Conservation (phyloP, 1,284 basidiomycete species). For the Puccinia novopanici region DNA sequence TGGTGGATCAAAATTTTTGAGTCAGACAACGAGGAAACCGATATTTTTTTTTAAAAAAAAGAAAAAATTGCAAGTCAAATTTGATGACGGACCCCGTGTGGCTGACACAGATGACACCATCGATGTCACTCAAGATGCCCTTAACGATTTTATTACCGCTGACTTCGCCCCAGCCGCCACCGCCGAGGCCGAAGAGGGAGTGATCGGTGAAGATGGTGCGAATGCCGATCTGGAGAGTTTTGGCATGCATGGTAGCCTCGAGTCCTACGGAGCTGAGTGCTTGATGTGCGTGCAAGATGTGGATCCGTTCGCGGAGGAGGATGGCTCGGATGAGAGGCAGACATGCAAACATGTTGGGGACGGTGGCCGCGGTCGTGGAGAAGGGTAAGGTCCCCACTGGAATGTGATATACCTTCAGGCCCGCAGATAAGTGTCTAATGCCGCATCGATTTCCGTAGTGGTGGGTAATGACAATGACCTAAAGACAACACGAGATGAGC, state of each 20-base stretch:
- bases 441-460: constrained; percentile 84
- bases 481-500: background rate
- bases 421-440: constrained; percentile 78
- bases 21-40: background rate
- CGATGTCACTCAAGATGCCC: constrained; percentile 82
- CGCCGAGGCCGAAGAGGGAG: constrained; percentile 90
- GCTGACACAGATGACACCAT: constrained; percentile 93
- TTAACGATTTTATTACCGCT: constrained; percentile 88
- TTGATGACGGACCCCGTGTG: constrained; percentile 75
- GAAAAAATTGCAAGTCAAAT: background rate
- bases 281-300: constrained; percentile 89
- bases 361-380: constrained; percentile 67
- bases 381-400: constrained; percentile 79
- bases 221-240: constrained; percentile 60
- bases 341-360: constrained; percentile 91
- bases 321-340: constrained; percentile 88
- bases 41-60: background rate
- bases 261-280: constrained; percentile 85
- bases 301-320: constrained; percentile 79
- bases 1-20: constrained; percentile 59
- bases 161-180: constrained; percentile 83
- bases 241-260: constrained; percentile 83
- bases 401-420: constrained; percentile 91
- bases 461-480: constrained; percentile 95
- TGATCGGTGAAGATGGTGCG: constrained; percentile 96